Conservation (phyloP, 306 rosid species). For the Chamaecrista fasciculata region DNA sequence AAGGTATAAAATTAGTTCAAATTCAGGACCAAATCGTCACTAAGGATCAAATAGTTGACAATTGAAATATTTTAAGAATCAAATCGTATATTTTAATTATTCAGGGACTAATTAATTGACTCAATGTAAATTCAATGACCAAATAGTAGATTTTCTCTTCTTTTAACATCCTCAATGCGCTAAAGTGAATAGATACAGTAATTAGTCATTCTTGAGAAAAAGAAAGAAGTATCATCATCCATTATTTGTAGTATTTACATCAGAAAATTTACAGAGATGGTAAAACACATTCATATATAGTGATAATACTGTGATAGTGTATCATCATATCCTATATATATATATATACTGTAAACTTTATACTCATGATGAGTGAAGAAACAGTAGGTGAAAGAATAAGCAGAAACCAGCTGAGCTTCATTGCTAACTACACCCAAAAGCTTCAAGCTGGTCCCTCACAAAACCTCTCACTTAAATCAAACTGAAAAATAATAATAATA, state of each 20-base stretch:
- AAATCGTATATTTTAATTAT: too few species aligned
- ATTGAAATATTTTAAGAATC: too few species aligned
- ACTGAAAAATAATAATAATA: conserved; percentile 1
- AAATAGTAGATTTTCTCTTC: not conserved
- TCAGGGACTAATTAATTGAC: too few species aligned
- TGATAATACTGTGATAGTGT: too few species aligned
- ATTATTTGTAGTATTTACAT: conserved; percentile 33
- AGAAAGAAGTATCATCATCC: conserved; percentile 6
- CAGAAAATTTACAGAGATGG: conserved; percentile 33
- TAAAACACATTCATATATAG: conserved; percentile 25
- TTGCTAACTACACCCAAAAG: conserved; percentile 59
- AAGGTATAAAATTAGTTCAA: too few species aligned
- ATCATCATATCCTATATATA: too few species aligned
- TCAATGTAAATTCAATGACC: not conserved
- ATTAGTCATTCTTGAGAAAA: not conserved
- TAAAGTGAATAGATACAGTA: not conserved
- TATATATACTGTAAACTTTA: conserved; percentile 32
- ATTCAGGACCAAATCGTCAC: too few species aligned
- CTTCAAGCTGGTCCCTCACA: conserved; percentile 69
- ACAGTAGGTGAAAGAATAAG: conserved; percentile 49
- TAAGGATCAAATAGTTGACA: too few species aligned
- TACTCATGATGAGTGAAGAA: too few species aligned
- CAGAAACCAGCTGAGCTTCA: conserved; percentile 92
- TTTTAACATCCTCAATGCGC: not conserved
- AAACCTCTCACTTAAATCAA: conserved; percentile 47